These are phyloP conservation scores for Suillus americanus DNA, from an alignment of 768 basidiomycete genomes.

Conservation along the genomic window DNA sequence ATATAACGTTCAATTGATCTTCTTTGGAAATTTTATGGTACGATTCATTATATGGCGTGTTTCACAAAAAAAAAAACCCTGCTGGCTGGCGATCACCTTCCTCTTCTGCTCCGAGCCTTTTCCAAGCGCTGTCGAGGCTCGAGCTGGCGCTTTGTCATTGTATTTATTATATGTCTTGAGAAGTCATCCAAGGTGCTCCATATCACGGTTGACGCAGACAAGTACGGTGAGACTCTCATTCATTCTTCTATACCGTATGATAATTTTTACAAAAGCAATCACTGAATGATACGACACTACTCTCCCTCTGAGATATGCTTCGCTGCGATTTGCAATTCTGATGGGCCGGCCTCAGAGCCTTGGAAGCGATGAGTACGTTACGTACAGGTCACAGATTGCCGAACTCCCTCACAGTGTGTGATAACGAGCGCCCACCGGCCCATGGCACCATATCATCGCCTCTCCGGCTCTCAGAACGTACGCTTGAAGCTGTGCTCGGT, in stretches of 20 bases:
- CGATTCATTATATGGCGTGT: conserved; percentile 31
- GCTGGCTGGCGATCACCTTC: background rate
- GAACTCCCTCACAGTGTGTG: background rate
- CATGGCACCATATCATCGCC: background rate
- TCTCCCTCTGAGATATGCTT: background rate
- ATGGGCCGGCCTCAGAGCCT: background rate
- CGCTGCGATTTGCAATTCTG: background rate
- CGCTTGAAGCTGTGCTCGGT: background rate
- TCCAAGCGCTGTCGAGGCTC: background rate
- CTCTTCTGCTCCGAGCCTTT: background rate
- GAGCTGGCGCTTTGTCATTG: background rate
- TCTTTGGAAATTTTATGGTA: conserved; percentile 26
- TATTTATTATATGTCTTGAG: background rate
- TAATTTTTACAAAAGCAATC: background rate
- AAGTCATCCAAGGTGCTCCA: background rate
- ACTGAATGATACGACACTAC: background rate
- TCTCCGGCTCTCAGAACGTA: background rate
- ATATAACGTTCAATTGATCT: conserved; percentile 22
- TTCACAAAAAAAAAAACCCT: conserved; percentile 17
- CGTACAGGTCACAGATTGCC: background rate
- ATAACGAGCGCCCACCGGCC: no score
- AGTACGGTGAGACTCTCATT: background rate
- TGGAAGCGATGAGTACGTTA: background rate
- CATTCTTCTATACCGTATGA: background rate
- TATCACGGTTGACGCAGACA: background rate